These are phyloP conservation scores for Malus hybrid DNA, from an alignment of 331 rosid genomes.

Conservation along the genomic window DNA sequence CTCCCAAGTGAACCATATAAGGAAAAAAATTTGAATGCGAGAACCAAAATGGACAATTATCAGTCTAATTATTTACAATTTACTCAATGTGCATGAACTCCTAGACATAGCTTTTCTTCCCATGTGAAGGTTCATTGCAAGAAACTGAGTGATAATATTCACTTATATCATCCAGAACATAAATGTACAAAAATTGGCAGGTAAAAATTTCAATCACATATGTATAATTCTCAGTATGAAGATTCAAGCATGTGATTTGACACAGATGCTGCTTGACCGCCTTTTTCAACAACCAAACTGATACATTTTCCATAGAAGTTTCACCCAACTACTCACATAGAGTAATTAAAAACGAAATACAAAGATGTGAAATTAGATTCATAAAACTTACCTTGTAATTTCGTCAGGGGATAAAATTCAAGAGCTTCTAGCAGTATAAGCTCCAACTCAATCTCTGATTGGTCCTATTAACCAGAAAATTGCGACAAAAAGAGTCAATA, in stretches of 20 bases:
- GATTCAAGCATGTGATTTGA: neutral
- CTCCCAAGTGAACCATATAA: too few relatives aligned
- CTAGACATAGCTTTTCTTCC: neutral
- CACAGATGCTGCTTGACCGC: neutral
- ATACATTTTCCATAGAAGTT: neutral
- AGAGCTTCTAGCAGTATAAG: slow-evolving; percentile 70
- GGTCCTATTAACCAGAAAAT: slow-evolving; percentile 40
- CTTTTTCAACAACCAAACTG: neutral
- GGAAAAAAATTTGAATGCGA: neutral
- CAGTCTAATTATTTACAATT: neutral
- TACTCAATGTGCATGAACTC: slow-evolving; percentile 8
- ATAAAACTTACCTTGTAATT: slow-evolving; percentile 57
- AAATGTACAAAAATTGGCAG: too few relatives aligned
- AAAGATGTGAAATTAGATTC: neutral
- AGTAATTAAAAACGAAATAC: neutral
- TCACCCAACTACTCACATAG: neutral
- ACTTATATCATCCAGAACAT: too few relatives aligned
- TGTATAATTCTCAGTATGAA: neutral
- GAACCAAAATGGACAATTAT: slow-evolving; percentile 3
- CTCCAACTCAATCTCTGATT: slow-evolving; percentile 81
- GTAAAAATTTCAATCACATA: too few relatives aligned
- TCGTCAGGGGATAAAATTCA: slow-evolving; percentile 70
- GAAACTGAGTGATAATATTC: too few relatives aligned
- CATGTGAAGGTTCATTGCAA: neutral
- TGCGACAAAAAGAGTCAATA: neutral